phyloP scores from a whole-genome alignment of 495 filamentous ascomycete genomes.

The Daldinia concentrica region DNA sequence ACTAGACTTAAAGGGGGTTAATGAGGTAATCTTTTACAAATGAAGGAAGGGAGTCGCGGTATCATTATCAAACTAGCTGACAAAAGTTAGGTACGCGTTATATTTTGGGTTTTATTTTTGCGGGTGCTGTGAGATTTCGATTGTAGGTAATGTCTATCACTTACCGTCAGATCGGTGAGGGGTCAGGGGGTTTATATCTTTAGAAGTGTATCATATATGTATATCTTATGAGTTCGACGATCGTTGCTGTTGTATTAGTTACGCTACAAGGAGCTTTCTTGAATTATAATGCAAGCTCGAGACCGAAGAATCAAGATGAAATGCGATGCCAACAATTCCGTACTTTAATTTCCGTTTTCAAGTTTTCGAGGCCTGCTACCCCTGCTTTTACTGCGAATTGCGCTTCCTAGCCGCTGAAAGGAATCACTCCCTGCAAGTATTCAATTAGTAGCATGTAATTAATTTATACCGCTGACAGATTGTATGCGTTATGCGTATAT shows the following conservation, averaged over 20 bases:
- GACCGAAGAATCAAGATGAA: not conserved
- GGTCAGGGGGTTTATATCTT: not conserved
- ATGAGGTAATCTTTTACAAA: conserved; percentile 17
- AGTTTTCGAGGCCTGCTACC: conserved; percentile 23
- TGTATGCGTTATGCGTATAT: not conserved
- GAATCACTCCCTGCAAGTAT: conserved; percentile 24
- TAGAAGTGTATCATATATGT: not conserved
- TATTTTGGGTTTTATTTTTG: not conserved
- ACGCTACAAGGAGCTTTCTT: not conserved
- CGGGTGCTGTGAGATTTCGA: not conserved
- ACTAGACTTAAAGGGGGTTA: conserved; percentile 18
- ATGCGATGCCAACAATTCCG: conserved; percentile 11
- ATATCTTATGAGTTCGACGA: not conserved
- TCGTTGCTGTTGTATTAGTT: not conserved
- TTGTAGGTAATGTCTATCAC: not conserved
- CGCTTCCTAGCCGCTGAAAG: conserved; percentile 8
- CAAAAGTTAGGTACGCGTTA: not conserved
- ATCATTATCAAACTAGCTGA: conserved; percentile 18
- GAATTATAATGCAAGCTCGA: not conserved
- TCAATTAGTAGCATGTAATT: conserved; percentile 27
- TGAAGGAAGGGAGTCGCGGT: conserved; percentile 20
- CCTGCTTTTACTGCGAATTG: conserved; percentile 20
- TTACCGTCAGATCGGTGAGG: not conserved
- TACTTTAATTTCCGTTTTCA: conserved; percentile 37
- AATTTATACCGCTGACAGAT: conserved; percentile 23